Base-by-base conservation (phyloP, 129 eudicot genomes). In the Arctium minus region DNA sequence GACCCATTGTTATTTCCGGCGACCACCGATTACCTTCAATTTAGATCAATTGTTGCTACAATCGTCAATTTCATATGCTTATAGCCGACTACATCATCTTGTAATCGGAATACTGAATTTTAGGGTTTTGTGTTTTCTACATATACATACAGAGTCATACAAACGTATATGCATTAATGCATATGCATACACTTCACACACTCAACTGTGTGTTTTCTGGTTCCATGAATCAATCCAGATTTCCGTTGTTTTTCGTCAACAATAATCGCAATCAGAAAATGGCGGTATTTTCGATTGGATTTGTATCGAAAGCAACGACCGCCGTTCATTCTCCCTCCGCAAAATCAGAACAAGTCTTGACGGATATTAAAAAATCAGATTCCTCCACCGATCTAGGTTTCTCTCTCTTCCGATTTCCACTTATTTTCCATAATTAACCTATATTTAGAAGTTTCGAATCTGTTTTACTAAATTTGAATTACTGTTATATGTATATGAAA, bases 241-340 rank as follows among this genome's bases (percentile, higher is more conserved):
- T 81, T 81, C 73, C 73, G 64, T 56, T 56, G 62, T 22, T 62
- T 22, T 50, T 46, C 77, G 27, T 37, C 70, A 27, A 33, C 53
- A 18, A 10, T 0, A 48, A 46, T 79, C 48, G 3, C 65, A 84
- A 73, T 80, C 85, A 77, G 36, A 80, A 87, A 88, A 94, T 89
- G 94, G 94, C 89, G 88, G 82, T 80, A 44, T 68, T 85, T 86
- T 78, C 85, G 72, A 46, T 87, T 27, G 86, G 87, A 80, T 65
- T 87, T 17, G 95, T 89, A 18, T 87, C 93, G 42, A 86, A 82
- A 85, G 92, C 96, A 27, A 86, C 89, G 87, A 89, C 93, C 8
- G 96, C 91, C 88, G 81, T 89, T 53, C 89, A 91, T 84, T 91
- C 96, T 18, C 93, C 93, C 1, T 91, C 93, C 31, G 93, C 91